Evolutionary conservation across 805 yeast genomes (phyloP), one percentile per base, ranked within the genome.

Genomic region (Nakazawaea wickerhamii): DNA sequence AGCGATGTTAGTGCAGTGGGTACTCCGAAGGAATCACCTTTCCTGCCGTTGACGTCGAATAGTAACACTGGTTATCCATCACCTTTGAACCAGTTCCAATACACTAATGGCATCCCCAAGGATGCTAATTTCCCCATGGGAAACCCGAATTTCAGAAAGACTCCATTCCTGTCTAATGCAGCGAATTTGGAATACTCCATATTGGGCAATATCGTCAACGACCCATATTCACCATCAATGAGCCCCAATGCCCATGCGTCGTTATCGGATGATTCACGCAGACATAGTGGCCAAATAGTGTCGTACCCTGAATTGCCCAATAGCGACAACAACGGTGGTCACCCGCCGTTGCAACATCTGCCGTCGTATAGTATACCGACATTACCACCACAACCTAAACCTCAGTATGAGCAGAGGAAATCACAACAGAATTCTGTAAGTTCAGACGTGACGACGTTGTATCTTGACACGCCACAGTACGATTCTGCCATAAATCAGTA

Each of bases 161-260:
- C 75, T 53, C 53, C 73, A 46, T 83, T 83, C 51, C 55, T 82
- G 46, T 80, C 88, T 1, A 66, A 75, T 27, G 89, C 93, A 1
- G 89, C 87, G 0, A 83, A 81, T 53, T 64, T 81, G 40, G 93
- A 84, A 51, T 83, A 84, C 51, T 72, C 86, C 3, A 77, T 83
- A 3, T 60, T 84, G 23, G 81, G 88, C 7, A 77, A 71, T 46
- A 82, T 84, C 38, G 70, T 81, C 28, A 77, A 76, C 27, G 78
- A 75, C 38, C 71, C 64, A 45, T 54, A 60, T 38, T 36, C 44
- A 3, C 43, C 44, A 17, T 30, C 55, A 25, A 28, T 55, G 46
- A 57, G 61, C 38, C 49, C 63, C 51, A 40, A 70, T 62, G 22
- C 75, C 65, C 27, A 70, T 58, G 28, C 36, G 17, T 4, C 28